phyloP scores from a whole-genome alignment of 495 filamentous ascomycete genomes.

The Cairneyella variabilis region DNA sequence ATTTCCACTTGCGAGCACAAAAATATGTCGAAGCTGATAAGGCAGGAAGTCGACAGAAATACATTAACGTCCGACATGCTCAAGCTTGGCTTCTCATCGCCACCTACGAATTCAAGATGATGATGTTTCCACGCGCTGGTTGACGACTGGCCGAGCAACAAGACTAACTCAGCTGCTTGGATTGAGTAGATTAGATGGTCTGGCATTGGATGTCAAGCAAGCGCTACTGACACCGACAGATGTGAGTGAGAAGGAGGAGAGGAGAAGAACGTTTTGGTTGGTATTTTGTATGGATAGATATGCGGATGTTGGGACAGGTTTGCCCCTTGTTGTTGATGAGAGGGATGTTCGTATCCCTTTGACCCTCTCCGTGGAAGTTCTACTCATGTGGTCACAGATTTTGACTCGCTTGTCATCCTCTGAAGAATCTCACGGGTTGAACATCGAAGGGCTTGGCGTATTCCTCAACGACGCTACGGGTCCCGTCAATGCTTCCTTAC shows the following conservation, averaged over 20 bases:
- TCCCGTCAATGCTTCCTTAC: conserved; percentile 59
- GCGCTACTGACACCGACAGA: conserved; percentile 76
- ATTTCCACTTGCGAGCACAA: conserved; percentile 77
- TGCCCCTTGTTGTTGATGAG: conserved; percentile 91
- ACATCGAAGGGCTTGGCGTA: conserved; percentile 61
- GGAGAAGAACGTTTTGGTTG: conserved; percentile 90
- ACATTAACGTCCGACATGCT: conserved; percentile 71
- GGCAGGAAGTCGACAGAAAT: conserved; percentile 81
- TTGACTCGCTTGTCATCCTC: conserved; percentile 76
- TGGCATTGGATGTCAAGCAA: conserved; percentile 80
- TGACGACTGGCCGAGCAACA: conserved; percentile 73
- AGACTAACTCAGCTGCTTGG: conserved; percentile 85
- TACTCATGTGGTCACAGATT: conserved; percentile 35
- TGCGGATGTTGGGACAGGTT: conserved; percentile 92
- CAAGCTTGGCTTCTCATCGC: conserved; percentile 77
- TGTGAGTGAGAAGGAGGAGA: conserved; percentile 88
- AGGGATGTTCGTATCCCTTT: conserved; percentile 70
- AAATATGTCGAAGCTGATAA: conserved; percentile 87
- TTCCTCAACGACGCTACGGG: conserved; percentile 66
- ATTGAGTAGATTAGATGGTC: conserved; percentile 79
- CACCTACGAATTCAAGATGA: conserved; percentile 87
- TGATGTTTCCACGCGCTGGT: conserved; percentile 96
- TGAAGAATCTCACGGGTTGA: conserved; percentile 77
- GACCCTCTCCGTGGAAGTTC: conserved; percentile 48
- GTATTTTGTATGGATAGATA: conserved; percentile 83